These are phyloP conservation scores for Xylaria intraflava DNA, from an alignment of 495 filamentous ascomycete genomes.

Conservation along the genomic window DNA sequence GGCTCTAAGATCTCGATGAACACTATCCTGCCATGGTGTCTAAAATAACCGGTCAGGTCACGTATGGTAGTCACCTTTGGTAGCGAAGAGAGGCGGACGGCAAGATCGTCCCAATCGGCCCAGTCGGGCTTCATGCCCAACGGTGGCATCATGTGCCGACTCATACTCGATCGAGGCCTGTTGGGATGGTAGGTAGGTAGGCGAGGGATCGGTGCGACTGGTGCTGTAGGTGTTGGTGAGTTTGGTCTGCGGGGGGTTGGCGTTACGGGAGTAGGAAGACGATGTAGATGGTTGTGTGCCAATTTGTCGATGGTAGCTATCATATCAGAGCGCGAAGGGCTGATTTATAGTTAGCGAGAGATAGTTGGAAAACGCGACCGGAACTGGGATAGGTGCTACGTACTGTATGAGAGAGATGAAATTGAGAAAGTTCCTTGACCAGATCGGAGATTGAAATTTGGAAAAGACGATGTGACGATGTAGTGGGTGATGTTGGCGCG, in stretches of 20 bases:
- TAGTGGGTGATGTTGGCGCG: no score
- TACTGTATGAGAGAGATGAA: no score
- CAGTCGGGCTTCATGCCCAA: constrained; percentile 16
- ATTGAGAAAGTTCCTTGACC: no score
- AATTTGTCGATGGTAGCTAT: no score
- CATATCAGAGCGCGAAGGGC: neutral
- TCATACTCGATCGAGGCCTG: no score
- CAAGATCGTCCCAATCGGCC: constrained; percentile 15
- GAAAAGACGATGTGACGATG: no score
- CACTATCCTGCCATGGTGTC: constrained; percentile 23
- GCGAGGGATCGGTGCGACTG: neutral
- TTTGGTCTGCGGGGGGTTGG: neutral
- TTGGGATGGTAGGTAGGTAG: neutral
- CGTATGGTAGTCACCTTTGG: constrained; percentile 17
- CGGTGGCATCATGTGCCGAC: neutral
- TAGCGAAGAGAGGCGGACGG: constrained; percentile 22
- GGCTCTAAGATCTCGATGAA: constrained; percentile 30
- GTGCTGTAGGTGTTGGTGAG: neutral
- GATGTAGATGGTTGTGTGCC: neutral
- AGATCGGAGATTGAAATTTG: no score
- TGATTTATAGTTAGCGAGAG: no score
- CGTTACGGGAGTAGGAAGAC: neutral
- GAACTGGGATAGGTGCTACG: no score
- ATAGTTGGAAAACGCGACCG: no score
- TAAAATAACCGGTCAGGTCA: constrained; percentile 24